Base-by-base conservation (phyloP, 2,329 filamentous ascomycete genomes). In the Aspergillus pseudoviridinutans region DNA sequence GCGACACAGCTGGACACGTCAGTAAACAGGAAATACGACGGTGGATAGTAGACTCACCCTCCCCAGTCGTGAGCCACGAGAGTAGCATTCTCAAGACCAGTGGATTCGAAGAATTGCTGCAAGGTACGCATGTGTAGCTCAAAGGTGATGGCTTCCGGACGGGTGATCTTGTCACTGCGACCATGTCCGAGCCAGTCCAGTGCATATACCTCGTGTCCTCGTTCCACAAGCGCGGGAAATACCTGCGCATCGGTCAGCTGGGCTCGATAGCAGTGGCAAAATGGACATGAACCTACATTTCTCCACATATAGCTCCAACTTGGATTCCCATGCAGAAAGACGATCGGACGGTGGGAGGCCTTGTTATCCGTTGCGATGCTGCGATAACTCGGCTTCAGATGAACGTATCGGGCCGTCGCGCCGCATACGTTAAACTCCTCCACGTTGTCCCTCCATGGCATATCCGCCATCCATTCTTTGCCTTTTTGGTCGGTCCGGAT, bases 251-350 rank as follows among this genome's bases (percentile, higher is more conserved):
- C 8, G 20, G 22, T 24, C n/a, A 46, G n/a, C 17, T 12, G 3
- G 20, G 42, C 42, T 24, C 20, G 0, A 46, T 24, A 10, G 28
- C 1, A 4, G 10, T 29, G 41, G 7, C 8, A n/a, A 17, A 17
- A 12, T 4, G 41, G 29, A 5, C 4, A 32, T 22, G 20, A 9
- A 56, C 53, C 10, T 42, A 63, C 61, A 22, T 60, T 54, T 51
- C 61, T 57, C 60, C 60, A 63, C 52, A 58, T 60, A 53, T 49
- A 62, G 32, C 47, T 55, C 61, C 61, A 63, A 49, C 57, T 54
- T 10, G 54, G 61, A 53, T 60, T 62, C 20, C 61, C 61, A 46
- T 63, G 61, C 55, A 63, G 50, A 46, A 63, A 53, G 9, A 63
- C 27, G 32, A 63, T 50, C 6, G 53, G 53, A 49, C 51, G 44